Evolutionary conservation across 768 basidiomycete genomes (phyloP).

Genomic region (Hemileccinum impolitum): DNA sequence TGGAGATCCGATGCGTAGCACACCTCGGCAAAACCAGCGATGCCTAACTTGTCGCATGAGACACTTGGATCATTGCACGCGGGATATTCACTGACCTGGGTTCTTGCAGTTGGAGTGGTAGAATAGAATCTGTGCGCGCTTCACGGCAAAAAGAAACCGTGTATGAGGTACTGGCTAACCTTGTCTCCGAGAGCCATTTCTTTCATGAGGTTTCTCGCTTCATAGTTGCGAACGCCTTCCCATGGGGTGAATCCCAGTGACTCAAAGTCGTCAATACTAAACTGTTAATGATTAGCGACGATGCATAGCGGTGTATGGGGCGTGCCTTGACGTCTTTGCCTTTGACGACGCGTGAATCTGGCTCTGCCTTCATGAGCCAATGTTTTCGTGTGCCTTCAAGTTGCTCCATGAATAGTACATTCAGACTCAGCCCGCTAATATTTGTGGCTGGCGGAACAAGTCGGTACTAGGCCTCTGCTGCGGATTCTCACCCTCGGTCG

Average conservation of each 20-base stretch:
- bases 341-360: slow-evolving; percentile 78
- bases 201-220: slow-evolving; percentile 81
- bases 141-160: not conserved
- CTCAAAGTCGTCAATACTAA: slow-evolving; percentile 87
- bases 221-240: slow-evolving; percentile 87
- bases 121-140: slow-evolving; percentile 63
- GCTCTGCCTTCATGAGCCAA: slow-evolving; percentile 88
- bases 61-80: not conserved
- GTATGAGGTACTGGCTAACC: slow-evolving; percentile 35
- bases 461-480: not conserved
- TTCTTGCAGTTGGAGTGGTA: slow-evolving; percentile 86
- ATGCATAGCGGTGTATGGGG: not conserved
- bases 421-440: no score
- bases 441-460: no score
- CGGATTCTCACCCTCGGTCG: not conserved
- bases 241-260: slow-evolving; percentile 64
- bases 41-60: slow-evolving; percentile 41
- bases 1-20: slow-evolving; percentile 6
- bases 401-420: no score
- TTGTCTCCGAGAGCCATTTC: slow-evolving; percentile 75
- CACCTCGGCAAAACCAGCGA: slow-evolving; percentile 84
- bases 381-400: slow-evolving; percentile 17
- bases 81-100: slow-evolving; percentile 49
- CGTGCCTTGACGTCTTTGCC: slow-evolving; percentile 81
- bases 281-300: slow-evolving; percentile 40